Conservation (phyloP, 1,284 basidiomycete genomes). For the Peniophora sp. region DNA sequence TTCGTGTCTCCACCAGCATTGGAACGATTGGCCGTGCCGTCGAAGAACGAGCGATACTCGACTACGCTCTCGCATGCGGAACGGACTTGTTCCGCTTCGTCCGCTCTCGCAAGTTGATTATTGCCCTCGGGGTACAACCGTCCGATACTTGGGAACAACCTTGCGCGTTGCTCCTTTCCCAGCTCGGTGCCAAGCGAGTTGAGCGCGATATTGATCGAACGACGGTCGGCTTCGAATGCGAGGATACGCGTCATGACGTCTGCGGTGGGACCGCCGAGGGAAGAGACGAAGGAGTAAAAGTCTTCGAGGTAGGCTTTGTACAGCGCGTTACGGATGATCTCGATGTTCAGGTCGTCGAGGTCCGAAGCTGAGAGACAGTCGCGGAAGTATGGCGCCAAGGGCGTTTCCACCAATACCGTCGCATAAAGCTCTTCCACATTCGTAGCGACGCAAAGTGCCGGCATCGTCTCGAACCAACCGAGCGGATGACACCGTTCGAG, state of each 20-base stretch:
- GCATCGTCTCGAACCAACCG: conserved; percentile 98
- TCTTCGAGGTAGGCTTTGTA: conserved; percentile 99
- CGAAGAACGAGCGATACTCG: conserved; percentile 91
- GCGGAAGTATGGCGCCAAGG: conserved; percentile 95
- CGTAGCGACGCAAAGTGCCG: conserved; percentile 96
- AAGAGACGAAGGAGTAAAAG: conserved; percentile 81
- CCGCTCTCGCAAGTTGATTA: conserved; percentile 88
- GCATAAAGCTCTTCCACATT: conserved; percentile 99
- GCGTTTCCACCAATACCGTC: conserved; percentile 95
- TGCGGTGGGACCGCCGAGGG: conserved; percentile 77
- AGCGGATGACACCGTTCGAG: conserved; percentile 96
- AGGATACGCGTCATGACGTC: conserved; percentile 90
- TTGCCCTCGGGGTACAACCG: conserved; percentile 95
- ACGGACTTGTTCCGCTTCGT: conserved; percentile 93
- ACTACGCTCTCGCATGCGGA: conserved; percentile 80
- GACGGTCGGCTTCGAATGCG: conserved; percentile 93
- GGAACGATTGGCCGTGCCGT: conserved; percentile 34
- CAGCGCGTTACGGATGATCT: conserved; percentile 99
- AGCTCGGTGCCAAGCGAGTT: conserved; percentile 98
- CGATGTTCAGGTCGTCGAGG: conserved; percentile 98
- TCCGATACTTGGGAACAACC: conserved; percentile 91
- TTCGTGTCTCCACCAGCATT: conserved; percentile 22
- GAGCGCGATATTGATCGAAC: conserved; percentile 98
- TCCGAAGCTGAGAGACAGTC: conserved; percentile 93
- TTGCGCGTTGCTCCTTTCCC: conserved; percentile 92